Base-by-base conservation (phyloP, 148 eudicot species). In the Arctostaphylos glauca region DNA sequence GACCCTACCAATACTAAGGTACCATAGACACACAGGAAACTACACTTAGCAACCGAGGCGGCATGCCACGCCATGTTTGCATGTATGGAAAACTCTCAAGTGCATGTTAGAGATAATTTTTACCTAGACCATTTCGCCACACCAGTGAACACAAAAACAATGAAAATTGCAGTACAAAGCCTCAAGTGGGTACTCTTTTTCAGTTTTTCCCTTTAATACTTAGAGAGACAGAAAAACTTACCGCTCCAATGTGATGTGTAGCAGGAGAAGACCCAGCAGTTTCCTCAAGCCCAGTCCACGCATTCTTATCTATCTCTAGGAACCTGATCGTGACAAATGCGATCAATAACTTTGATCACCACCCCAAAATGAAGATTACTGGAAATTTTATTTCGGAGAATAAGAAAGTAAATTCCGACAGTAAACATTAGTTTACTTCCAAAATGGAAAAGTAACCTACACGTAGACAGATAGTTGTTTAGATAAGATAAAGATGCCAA, bases 271-370 rank as follows among this genome's bases (percentile, higher is more conserved):
- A 78, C 41, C 87, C 93, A 21, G 92, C 90, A 77, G 98, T 94
- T 86, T 94, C 93, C 92, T 94, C 95, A 78, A 96, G 90, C 82
- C 96, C 98, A 48, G 79, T 50, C 99, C 99, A 96, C 2, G 95
- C 97, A 23, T 66, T 78, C 38, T 83, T 59, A 47, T 96, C 93
- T 72, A 96, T 92, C 82, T 92, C 94, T 77, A 94, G 86, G 84
- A 85, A 93, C 93, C 99, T 96, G 84, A 76, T 72, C 81, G 54
- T 23, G 43, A 62, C 31, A 79, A 76, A 52, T 52, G 43, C 23
- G 58, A 8, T 68, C 53, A 12, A 48, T 16, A 56, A 58, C 47
- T 21, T 55, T 38, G 52, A 67, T 1, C 54, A 0, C 8, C 66
- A 16, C n/a, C 79, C 79, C 81, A 50, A 50, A 31, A 13, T 14